These are phyloP conservation scores for Candida morakotiae DNA, from an alignment of 805 yeast genomes.

Conservation along the genomic window DNA sequence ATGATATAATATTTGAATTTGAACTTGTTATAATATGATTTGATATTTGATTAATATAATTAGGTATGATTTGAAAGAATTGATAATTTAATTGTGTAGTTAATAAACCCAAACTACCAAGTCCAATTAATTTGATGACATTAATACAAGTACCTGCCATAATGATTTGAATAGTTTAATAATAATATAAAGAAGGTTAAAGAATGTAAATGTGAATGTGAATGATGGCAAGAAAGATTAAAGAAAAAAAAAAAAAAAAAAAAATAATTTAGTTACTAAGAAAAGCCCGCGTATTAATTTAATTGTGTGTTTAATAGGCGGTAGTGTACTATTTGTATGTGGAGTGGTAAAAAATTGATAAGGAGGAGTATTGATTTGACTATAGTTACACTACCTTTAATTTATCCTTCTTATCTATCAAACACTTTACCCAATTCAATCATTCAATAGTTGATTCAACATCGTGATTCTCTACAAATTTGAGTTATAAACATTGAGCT, in stretches of 20 bases:
- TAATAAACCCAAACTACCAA: constrained; percentile 63
- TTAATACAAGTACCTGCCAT: constrained; percentile 34
- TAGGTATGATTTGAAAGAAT: constrained; percentile 27
- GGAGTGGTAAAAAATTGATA: background rate
- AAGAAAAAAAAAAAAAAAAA: background rate
- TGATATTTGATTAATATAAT: constrained; percentile 17
- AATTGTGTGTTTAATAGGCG: too few relatives aligned
- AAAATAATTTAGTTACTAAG: too few relatives aligned
- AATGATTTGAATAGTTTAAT: background rate
- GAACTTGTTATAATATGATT: constrained; percentile 2
- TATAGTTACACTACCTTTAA: background rate
- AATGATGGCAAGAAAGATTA: constrained; percentile 2
- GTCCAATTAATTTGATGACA: constrained; percentile 57
- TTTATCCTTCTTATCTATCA: too few relatives aligned
- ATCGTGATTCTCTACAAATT: too few relatives aligned
- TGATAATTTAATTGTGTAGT: constrained; percentile 48
- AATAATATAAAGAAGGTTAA: background rate
- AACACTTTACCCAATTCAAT: too few relatives aligned
- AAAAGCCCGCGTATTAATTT: too few relatives aligned
- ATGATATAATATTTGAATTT: background rate
- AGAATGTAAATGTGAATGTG: constrained; percentile 2
- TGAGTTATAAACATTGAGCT: too few relatives aligned
- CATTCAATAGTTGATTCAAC: too few relatives aligned
- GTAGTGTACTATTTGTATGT: background rate
- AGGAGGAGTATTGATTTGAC: too few relatives aligned